A percentile compares a stretch with the other conserved stretches of the same genome.
phyloP scores from a whole-genome alignment of 352 stramenopile species.

The Thalassiosira delicatula region DNA sequence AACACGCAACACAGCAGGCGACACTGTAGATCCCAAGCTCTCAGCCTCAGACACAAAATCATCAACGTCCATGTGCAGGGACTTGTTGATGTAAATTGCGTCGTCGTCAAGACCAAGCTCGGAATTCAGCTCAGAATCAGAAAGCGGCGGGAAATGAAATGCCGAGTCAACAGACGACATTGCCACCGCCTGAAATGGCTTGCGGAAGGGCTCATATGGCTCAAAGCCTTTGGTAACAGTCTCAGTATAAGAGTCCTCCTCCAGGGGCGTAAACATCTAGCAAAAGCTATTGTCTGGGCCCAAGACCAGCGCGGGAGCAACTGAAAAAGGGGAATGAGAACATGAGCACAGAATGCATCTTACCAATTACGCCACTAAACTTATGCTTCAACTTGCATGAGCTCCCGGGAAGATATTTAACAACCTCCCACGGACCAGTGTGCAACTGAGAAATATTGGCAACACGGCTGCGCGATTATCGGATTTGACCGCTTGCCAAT shows the following conservation, averaged over 20 bases:
- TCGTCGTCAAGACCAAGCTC: not conserved
- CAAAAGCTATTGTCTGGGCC: slow-evolving; percentile 14
- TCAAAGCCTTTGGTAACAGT: slow-evolving; percentile 24
- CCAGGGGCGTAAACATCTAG: slow-evolving; percentile 4
- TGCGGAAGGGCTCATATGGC: not conserved
- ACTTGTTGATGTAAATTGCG: not conserved
- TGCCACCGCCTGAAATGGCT: not conserved
- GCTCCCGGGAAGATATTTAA: not conserved
- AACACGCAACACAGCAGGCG: not conserved
- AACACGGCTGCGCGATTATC: not conserved
- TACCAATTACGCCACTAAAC: not conserved
- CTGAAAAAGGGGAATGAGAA: slow-evolving; percentile 33
- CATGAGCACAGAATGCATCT: slow-evolving; percentile 14
- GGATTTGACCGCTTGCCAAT: not conserved
- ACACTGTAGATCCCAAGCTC: not conserved
- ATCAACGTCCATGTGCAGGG: not conserved
- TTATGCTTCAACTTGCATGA: not conserved
- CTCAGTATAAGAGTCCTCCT: slow-evolving; percentile 2
- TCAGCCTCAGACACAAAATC: not conserved
- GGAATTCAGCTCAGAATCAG: slow-evolving; percentile 22
- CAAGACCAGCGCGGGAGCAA: not conserved
- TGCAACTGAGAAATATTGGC: slow-evolving; percentile 1
- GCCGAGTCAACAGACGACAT: not conserved
- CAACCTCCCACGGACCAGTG: slow-evolving; percentile 22
- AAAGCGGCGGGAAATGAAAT: slow-evolving; percentile 6